These are phyloP conservation scores for Xylariales sp. DNA, from an alignment of 2,329 filamentous ascomycete genomes.

Conservation along the genomic window DNA sequence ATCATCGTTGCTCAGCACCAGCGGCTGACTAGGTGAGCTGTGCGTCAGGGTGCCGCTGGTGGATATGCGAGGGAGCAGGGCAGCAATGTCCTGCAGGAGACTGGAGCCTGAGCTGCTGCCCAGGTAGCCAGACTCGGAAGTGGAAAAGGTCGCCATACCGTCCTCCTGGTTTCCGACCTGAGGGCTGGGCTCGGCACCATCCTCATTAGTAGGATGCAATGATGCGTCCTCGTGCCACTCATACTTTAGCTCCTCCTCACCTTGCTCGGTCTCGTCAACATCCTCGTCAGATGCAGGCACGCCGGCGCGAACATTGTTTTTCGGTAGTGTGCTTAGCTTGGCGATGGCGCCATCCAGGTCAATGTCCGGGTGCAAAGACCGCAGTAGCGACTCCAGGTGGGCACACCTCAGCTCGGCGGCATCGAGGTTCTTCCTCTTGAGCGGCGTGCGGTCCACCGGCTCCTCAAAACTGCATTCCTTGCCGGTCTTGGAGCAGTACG, in stretches of 20 bases:
- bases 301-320: conserved; percentile 5
- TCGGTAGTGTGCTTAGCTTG: neutral
- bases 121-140: conserved; percentile 18
- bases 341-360: conserved; percentile 17
- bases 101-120: conserved; percentile 23
- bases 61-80: neutral
- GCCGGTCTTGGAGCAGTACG: conserved; percentile 22
- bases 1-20: neutral
- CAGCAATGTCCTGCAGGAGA: conserved; percentile 17
- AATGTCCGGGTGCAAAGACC: conserved; percentile 19
- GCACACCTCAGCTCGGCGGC: conserved; percentile 22
- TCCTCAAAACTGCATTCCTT: conserved; percentile 27
- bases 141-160: conserved; percentile 19
- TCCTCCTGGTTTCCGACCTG: conserved; percentile 11
- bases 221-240: conserved; percentile 16
- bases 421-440: conserved; percentile 30
- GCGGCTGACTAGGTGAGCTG: neutral
- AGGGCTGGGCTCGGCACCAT: conserved; percentile 6
- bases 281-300: no score
- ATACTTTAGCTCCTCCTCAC: conserved; percentile 8
- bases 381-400: conserved; percentile 21
- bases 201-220: neutral
- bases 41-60: neutral
- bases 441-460: conserved; percentile 26
- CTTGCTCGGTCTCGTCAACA: conserved; percentile 5